These are phyloP conservation scores for Tylopilus sp. DNA, from an alignment of 1,284 basidiomycete genomes.

Conservation along the genomic window DNA sequence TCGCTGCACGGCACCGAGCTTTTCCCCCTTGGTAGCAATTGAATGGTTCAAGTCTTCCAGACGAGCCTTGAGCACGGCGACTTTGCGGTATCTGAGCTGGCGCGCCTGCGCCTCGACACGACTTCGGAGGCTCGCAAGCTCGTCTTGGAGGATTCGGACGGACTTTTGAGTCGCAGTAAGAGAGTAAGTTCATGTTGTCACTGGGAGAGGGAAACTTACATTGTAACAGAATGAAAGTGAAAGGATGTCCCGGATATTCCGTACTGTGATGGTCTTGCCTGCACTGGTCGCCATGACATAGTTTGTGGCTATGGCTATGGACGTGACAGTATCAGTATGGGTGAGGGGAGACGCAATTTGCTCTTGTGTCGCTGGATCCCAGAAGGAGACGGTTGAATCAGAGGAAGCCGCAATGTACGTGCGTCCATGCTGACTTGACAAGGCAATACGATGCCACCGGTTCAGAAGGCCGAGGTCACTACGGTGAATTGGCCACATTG, in stretches of 20 bases:
- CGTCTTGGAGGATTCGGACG: not conserved
- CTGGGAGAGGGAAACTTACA: not conserved
- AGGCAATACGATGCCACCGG: too few relatives aligned
- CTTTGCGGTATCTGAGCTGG: not conserved
- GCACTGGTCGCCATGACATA: not conserved
- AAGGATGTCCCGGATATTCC: not conserved
- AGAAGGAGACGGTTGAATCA: not conserved
- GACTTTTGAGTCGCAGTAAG: not conserved
- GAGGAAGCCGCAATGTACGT: not conserved
- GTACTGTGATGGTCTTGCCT: not conserved
- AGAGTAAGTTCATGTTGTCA: too few relatives aligned
- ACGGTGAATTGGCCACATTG: too few relatives aligned
- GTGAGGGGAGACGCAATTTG: not conserved
- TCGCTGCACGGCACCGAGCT: not conserved
- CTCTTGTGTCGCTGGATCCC: not conserved
- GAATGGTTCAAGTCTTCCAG: not conserved
- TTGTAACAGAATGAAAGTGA: not conserved
- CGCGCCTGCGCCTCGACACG: not conserved
- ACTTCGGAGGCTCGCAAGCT: not conserved
- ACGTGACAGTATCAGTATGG: not conserved
- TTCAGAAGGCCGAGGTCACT: too few relatives aligned
- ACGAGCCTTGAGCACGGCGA: not conserved
- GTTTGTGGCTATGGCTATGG: not conserved
- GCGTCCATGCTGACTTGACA: not conserved
- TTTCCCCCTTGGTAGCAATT: not conserved